These are phyloP conservation scores for Alternaria ethzedia DNA, from an alignment of 2,329 filamentous ascomycete genomes.

Conservation along the genomic window DNA sequence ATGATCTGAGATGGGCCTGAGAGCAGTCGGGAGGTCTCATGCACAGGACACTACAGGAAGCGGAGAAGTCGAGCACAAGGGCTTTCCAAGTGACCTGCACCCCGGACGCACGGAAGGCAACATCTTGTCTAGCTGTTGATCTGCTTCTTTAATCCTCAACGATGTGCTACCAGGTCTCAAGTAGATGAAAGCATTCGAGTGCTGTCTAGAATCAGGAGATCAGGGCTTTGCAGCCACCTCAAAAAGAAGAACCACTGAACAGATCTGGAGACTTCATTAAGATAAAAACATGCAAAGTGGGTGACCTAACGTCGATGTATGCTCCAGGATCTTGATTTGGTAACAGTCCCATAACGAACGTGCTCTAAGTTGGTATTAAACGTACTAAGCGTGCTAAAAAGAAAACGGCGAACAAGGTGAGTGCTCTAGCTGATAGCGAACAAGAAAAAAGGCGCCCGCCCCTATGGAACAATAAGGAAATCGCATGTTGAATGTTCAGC, in stretches of 20 bases:
- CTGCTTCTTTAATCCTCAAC: no score
- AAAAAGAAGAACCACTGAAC: no score
- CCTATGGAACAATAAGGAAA: not conserved
- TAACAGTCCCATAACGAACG: not conserved
- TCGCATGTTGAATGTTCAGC: conserved; percentile 11
- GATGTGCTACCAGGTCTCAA: no score
- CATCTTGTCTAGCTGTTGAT: not conserved
- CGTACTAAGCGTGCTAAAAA: not conserved
- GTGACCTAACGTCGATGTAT: not conserved
- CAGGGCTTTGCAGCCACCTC: no score
- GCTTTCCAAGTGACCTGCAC: not conserved
- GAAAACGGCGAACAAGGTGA: not conserved
- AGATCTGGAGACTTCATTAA: no score
- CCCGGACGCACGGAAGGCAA: fast-evolving
- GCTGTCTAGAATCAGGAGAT: no score
- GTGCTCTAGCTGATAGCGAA: conserved; percentile 4
- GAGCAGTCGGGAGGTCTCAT: not conserved
- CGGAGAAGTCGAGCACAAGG: not conserved
- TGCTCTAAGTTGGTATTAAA: conserved; percentile 6
- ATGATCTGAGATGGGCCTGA: not conserved
- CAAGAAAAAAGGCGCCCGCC: conserved; percentile 1
- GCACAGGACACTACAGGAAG: not conserved
- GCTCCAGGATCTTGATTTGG: not conserved
- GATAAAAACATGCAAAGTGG: no score
- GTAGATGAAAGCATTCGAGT: no score